These are phyloP conservation scores for Leccinellum albellum DNA, from an alignment of 768 basidiomycete species.

Conservation along the genomic window DNA sequence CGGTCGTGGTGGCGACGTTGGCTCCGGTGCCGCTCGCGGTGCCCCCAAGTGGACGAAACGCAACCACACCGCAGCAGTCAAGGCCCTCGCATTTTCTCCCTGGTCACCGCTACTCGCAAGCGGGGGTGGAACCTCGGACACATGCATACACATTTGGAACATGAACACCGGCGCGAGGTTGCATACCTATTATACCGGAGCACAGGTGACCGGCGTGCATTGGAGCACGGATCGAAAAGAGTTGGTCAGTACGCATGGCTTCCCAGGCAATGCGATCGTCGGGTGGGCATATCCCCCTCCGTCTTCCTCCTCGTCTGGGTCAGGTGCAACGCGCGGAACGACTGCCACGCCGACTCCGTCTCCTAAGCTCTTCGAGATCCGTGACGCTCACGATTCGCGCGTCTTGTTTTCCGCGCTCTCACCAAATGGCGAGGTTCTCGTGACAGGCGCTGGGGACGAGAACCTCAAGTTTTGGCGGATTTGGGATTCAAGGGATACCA, in stretches of 20 bases:
- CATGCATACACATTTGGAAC: constrained; percentile 88
- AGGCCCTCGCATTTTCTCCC: constrained; percentile 93
- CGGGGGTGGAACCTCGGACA: constrained; percentile 94
- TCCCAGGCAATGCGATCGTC: constrained; percentile 82
- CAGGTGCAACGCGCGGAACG: constrained; percentile 41
- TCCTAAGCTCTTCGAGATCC: constrained; percentile 48
- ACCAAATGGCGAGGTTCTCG: constrained; percentile 88
- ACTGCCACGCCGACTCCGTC: constrained; percentile 14
- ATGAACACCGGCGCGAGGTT: constrained; percentile 88
- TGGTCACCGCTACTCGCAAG: constrained; percentile 91
- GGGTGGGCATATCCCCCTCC: constrained; percentile 74
- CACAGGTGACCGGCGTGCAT: constrained; percentile 88
- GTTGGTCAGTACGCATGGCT: constrained; percentile 89
- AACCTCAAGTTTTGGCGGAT: constrained; percentile 95
- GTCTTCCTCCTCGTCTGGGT: constrained; percentile 43
- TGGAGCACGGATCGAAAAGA: constrained; percentile 90
- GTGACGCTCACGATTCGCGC: constrained; percentile 89
- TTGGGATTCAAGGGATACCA: constrained; percentile 57
- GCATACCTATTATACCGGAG: constrained; percentile 80
- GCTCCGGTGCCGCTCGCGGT: constrained; percentile 42
- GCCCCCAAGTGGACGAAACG: constrained; percentile 87
- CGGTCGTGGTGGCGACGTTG: constrained; percentile 61
- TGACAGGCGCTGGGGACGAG: constrained; percentile 92
- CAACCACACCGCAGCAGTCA: constrained; percentile 87
- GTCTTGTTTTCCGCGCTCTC: constrained; percentile 82